Evolutionary conservation across 768 basidiomycete genomes (phyloP).

Genomic region (Filobasidium floriforme): DNA sequence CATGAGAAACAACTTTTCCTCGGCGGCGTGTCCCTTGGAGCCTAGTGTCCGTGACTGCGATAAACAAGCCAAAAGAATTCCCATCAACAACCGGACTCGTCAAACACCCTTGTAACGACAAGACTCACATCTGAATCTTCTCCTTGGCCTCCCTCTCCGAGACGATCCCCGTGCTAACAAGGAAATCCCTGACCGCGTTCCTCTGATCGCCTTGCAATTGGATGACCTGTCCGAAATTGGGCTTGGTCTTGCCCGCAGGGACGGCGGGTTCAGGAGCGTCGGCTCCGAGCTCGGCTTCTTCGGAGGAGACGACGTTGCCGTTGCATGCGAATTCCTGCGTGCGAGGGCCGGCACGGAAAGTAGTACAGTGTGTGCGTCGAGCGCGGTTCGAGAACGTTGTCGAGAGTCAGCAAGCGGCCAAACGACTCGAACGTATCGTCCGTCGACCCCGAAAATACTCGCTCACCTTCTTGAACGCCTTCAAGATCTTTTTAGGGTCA

Average conservation of each 20-base stretch:
- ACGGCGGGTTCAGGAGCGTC: slow-evolving; percentile 25
- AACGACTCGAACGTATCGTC: too few relatives aligned
- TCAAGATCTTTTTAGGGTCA: slow-evolving; percentile 94
- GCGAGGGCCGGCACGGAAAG: too few relatives aligned
- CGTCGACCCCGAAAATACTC: too few relatives aligned
- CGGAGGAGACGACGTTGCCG: slow-evolving; percentile 70
- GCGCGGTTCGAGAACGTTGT: too few relatives aligned
- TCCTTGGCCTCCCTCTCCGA: slow-evolving; percentile 46
- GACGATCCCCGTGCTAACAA: slow-evolving; percentile 53
- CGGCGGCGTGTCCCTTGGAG: not conserved
- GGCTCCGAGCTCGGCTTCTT: slow-evolving; percentile 35
- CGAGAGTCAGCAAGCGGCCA: too few relatives aligned
- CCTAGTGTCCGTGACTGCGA: slow-evolving; percentile 20
- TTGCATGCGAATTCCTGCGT: slow-evolving; percentile 93
- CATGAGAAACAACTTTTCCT: not conserved
- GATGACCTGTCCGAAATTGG: slow-evolving; percentile 91
- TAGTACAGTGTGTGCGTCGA: too few relatives aligned
- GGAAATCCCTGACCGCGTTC: slow-evolving; percentile 77
- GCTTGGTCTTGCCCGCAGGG: slow-evolving; percentile 55
- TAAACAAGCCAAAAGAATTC: not conserved
- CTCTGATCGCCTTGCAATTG: slow-evolving; percentile 99
- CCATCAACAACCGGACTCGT: not conserved
- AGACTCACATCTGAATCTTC: slow-evolving; percentile 37
- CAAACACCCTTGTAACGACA: not conserved
- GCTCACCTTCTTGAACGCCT: slow-evolving; percentile 95